Conservation (phyloP, 768 basidiomycete species). For the Rhizopogon vinicolor region DNA sequence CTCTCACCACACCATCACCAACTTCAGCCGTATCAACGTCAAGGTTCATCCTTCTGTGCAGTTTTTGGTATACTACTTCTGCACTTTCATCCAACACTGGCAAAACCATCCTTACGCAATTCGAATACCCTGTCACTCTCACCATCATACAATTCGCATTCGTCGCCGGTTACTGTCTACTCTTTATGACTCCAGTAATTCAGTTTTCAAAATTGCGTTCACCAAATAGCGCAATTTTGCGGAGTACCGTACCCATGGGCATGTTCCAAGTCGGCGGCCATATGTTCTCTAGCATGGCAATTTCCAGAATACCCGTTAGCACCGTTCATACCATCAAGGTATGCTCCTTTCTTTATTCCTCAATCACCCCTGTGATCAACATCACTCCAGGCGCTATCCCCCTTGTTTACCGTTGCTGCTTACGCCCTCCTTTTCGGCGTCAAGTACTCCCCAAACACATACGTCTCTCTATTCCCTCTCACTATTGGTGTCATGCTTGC, state of each 20-base stretch:
- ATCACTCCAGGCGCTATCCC: constrained; percentile 77
- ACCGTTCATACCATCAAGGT: constrained; percentile 99
- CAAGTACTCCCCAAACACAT: constrained; percentile 88
- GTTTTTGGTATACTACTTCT: constrained; percentile 90
- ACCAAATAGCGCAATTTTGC: constrained; percentile 71
- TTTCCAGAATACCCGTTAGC: constrained; percentile 92
- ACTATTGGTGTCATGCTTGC: constrained; percentile 97
- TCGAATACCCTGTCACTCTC: constrained; percentile 92
- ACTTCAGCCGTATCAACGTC: constrained; percentile 25
- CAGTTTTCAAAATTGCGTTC: constrained; percentile 62
- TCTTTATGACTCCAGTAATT: constrained; percentile 75
- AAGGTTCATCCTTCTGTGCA: constrained; percentile 76
- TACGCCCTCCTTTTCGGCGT: constrained; percentile 94
- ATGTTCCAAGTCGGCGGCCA: constrained; percentile 97
- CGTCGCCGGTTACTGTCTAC: constrained; percentile 79
- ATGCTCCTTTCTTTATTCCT: constrained; percentile 11
- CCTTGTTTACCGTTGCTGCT: constrained; percentile 93
- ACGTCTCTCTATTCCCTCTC: constrained; percentile 89
- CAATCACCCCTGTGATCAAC: constrained; percentile 2
- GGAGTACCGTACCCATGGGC: constrained; percentile 89
- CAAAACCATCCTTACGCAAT: constrained; percentile 89
- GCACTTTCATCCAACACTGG: constrained; percentile 96
- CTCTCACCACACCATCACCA: constrained; percentile 11
- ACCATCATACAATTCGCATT: constrained; percentile 98
- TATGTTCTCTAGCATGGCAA: constrained; percentile 97